Base-by-base conservation (phyloP, 768 basidiomycete genomes). In the Lentinus tigrinus region DNA sequence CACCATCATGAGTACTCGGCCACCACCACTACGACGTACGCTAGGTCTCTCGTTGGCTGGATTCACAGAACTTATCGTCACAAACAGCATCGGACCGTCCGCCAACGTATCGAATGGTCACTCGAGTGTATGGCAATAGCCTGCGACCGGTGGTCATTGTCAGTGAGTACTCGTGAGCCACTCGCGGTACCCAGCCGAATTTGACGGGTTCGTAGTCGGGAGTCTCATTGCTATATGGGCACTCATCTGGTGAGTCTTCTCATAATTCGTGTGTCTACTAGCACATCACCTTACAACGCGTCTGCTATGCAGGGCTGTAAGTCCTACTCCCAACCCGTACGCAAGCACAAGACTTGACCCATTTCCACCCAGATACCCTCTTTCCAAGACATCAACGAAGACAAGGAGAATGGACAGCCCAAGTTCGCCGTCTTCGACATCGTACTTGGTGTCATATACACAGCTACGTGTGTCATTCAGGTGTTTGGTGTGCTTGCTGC, bases 71-170 rank as follows among this genome's bases (percentile, higher is more conserved):
- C 26, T 47, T 50, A 34, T 21, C 10, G 16, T 13, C 14, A 4
- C 21, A 19, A 21, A 28, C 26, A 10, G 26, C 6, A 26, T 14
- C 8, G 8, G 71, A 58, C 47, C 50, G 47, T 19, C 77, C 83
- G 21, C 84, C 85, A 3, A 74, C 82, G 2, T 88, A 85, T 73
- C 77, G 79, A n/a, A 83, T 83, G 67, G 79, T 83, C 17, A 77
- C 76, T 38, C 78, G 81, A 61, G 67, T 84, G 26, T 89, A 87
- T 62, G 73, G 70, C 58, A 73, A 77, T 52, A 89, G 77, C 67
- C 66, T 91, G 57, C 76, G 90, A 24, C 87, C 89, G 11, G 67
- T 85, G n/a, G 80, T 91, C 19, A 58, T 77, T 21, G 63, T 68
- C 54, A 79, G 65, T 75, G 60, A 38, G 67, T 63, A 37, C 38